Base-by-base conservation (phyloP, 345 rosid species). In the Corymbia maculata region DNA sequence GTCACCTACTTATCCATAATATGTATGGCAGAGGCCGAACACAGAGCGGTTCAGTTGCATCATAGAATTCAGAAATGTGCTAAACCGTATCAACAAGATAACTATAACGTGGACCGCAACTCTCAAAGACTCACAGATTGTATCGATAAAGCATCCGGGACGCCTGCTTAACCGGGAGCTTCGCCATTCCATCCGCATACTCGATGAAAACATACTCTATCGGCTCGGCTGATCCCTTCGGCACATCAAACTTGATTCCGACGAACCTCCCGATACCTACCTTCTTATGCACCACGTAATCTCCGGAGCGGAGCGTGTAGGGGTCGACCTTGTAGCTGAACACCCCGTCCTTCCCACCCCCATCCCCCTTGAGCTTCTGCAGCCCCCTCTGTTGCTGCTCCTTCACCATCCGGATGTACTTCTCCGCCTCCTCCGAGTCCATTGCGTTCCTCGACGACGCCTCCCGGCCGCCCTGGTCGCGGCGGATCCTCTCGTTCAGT, bases 101-200 rank as follows among this genome's bases (percentile, higher is more conserved):
- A 47, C 7, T 51, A 66, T 9, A 44, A 5, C 6, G 57, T 6
- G 47, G 57, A 68, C 26, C 49, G 32, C 24, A n/a, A 64, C 75
- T 19, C 13, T 75, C 42, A 89, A 89, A 88, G 88, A 94, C 91
- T 88, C 89, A 96, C 99, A 97, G 95, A 93, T 89, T 94, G 89
- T 95, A 97, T 86, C 99, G 96, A 90, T 97, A 97, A 90, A 97
- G 98, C 94, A 95, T 88, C 85, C 96, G 96, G 75, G 96, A 91
- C 88, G 99, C 99, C 93, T 96, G 98, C 90, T 94, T 93, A 89
- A 97, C 94, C 44, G 99, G 98, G 91, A 97, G 98, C 92, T 96
- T 97, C 53, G 99, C 99, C 98, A 97, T 97, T 64, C 98, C 99
- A 90, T 97, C 99, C 6, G 99, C 96, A 88, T 94, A 96, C 93